phyloP scores from a whole-genome alignment of 176 grass and related monocot genomes.

The Elymus sibiricus region DNA sequence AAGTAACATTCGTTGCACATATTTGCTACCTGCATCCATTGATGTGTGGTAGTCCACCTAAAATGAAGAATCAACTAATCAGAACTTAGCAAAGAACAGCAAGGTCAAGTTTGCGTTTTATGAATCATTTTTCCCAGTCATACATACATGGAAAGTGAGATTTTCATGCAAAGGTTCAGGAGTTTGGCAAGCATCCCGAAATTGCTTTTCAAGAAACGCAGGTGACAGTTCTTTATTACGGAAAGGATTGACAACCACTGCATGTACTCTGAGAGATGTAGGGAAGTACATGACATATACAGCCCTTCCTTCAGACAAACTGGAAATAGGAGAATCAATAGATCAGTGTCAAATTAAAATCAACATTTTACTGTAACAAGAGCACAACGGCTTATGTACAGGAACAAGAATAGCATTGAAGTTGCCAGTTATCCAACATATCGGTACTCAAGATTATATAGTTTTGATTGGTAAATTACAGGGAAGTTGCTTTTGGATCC shows the following conservation, averaged over 20 bases:
- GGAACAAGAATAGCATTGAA: neutral
- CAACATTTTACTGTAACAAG: neutral
- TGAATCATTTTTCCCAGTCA: neutral
- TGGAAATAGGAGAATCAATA: slow-evolving; percentile 45
- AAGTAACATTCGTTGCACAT: slow-evolving; percentile 79
- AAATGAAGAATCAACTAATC: slow-evolving; percentile 26
- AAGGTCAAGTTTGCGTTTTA: slow-evolving; percentile 16
- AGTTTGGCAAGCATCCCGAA: slow-evolving; percentile 75
- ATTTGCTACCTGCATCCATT: slow-evolving; percentile 75
- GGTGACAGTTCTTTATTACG: slow-evolving; percentile 91
- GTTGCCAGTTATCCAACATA: slow-evolving; percentile 9
- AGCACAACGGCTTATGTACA: neutral
- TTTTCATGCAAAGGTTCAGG: slow-evolving; percentile 46
- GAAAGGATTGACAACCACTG: slow-evolving; percentile 83
- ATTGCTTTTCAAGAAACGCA: slow-evolving; percentile 86
- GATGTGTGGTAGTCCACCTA: slow-evolving; percentile 86
- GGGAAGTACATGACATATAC: slow-evolving; percentile 93
- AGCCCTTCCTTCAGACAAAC: slow-evolving; percentile 84
- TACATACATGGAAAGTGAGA: slow-evolving; percentile 52
- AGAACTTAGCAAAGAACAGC: slow-evolving; percentile 20
- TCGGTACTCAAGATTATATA: neutral
- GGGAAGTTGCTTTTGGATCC: neutral
- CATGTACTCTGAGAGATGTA: slow-evolving; percentile 52
- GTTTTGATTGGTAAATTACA: neutral
- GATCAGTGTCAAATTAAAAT: slow-evolving; percentile 12